phyloP scores from a whole-genome alignment of 371 early-diverging fungal species.

The Actinomortierella ambigua region DNA sequence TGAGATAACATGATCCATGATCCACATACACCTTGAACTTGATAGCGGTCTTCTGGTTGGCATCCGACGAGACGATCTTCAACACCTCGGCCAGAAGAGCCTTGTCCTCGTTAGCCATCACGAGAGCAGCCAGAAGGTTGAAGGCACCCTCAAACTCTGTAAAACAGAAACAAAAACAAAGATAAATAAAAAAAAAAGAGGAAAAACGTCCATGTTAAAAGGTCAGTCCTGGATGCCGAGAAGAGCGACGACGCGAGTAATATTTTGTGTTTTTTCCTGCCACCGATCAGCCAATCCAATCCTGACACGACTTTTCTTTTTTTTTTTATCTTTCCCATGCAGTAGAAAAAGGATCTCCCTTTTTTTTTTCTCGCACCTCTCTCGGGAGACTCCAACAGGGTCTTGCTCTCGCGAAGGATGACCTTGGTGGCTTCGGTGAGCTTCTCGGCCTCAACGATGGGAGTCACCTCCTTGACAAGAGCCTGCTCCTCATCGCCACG shows the following conservation, averaged over 20 bases:
- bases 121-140: slow-evolving; percentile 72
- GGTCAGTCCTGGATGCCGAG: background rate
- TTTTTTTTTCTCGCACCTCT: slow-evolving; percentile 65
- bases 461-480: slow-evolving; percentile 53
- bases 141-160: slow-evolving; percentile 76
- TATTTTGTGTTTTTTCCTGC: slow-evolving; percentile 15
- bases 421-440: slow-evolving; percentile 58
- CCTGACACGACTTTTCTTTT: background rate
- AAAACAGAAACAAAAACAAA: slow-evolving; percentile 6
- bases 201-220: slow-evolving; percentile 8
- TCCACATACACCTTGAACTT: slow-evolving; percentile 45
- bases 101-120: slow-evolving; percentile 32
- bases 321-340: background rate
- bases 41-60: slow-evolving; percentile 46
- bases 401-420: slow-evolving; percentile 63
- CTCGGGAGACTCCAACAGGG: slow-evolving; percentile 64
- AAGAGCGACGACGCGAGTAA: background rate
- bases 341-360: too few species aligned
- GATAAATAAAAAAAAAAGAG: slow-evolving; percentile 1
- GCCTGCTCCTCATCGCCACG: slow-evolving; percentile 58
- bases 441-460: slow-evolving; percentile 65
- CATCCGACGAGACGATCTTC: slow-evolving; percentile 27
- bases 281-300: slow-evolving; percentile 10
- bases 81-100: slow-evolving; percentile 17
- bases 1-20: too few species aligned